phyloP scores from a whole-genome alignment of 2,329 filamentous ascomycete species.

The Fusarium haematococcum region DNA sequence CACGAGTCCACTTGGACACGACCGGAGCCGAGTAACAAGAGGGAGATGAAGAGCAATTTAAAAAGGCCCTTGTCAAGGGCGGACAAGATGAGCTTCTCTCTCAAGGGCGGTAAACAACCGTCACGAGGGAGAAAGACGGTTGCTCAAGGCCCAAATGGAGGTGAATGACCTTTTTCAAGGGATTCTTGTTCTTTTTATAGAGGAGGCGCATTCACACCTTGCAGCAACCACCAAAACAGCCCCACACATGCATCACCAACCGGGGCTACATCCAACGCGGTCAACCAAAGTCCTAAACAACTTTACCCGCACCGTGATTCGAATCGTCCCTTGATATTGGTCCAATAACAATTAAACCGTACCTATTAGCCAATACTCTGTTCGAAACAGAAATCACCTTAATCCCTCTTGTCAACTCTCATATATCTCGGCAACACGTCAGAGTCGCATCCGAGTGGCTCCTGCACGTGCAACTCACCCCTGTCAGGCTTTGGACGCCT shows the following conservation, averaged over 20 bases:
- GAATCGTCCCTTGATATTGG: neutral
- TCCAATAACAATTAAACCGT: neutral
- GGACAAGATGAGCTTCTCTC: neutral
- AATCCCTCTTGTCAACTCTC: neutral
- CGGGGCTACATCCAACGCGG: neutral
- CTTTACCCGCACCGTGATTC: neutral
- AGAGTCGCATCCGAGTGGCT: slow-evolving; percentile 26
- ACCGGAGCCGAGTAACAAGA: neutral
- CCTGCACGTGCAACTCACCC: slow-evolving; percentile 38
- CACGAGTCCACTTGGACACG: neutral
- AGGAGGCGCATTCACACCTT: slow-evolving; percentile 19
- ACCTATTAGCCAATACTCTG: neutral
- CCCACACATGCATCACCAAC: slow-evolving; percentile 22
- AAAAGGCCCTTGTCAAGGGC: slow-evolving; percentile 22
- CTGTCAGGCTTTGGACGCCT: slow-evolving; percentile 27
- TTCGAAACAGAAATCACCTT: neutral
- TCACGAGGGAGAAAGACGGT: neutral
- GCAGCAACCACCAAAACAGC: slow-evolving; percentile 8
- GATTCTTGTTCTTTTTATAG: slow-evolving; percentile 36
- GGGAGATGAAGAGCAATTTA: neutral
- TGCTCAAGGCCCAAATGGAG: neutral
- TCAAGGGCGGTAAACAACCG: neutral
- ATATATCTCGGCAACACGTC: slow-evolving; percentile 8
- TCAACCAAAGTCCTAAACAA: slow-evolving; percentile 1
- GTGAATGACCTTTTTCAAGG: slow-evolving; percentile 6